Percentiles rank a stretch among this genome's conserved stretches.
Conservation (phyloP, 768 basidiomycete genomes). For the Clitopilus passeckerianus region DNA sequence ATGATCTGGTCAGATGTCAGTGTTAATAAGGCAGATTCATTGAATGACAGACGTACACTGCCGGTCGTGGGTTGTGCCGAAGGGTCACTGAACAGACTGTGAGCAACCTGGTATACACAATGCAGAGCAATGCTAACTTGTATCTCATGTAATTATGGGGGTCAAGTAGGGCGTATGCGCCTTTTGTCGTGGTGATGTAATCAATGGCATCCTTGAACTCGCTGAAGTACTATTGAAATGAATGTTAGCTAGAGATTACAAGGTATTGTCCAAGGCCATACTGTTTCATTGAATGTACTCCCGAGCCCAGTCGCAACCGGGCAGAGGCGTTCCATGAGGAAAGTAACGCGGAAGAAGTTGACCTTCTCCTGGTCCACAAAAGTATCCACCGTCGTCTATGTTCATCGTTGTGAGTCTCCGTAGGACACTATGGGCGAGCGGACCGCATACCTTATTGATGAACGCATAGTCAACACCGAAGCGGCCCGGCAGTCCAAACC, state of each 20-base stretch:
- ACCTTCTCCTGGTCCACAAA: constrained; percentile 43
- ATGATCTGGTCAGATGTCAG: constrained; percentile 27
- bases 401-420: background rate
- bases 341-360: constrained; percentile 44
- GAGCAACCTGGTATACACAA: background rate
- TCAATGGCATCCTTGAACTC: constrained; percentile 39
- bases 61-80: constrained; percentile 37
- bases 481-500: constrained; percentile 35
- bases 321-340: constrained; percentile 42
- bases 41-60: constrained; percentile 24
- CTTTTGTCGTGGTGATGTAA: constrained; percentile 34
- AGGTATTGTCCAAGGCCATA: constrained; percentile 6
- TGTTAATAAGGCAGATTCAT: background rate
- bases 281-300: constrained; percentile 39
- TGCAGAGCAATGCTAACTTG: constrained; percentile 22
- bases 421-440: background rate
- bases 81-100: constrained; percentile 28
- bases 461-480: constrained; percentile 40
- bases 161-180: constrained; percentile 37
- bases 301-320: constrained; percentile 33
- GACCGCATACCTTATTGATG: constrained; percentile 34
- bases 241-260: background rate
- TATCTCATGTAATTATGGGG: constrained; percentile 47
- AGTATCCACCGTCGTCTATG: constrained; percentile 36
- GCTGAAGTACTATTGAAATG: constrained; percentile 29